Evolutionary conservation across 2,329 filamentous ascomycete genomes (phyloP), one percentile per base, ranked within the genome.

Genomic region (Sordariomycetes sp.): DNA sequence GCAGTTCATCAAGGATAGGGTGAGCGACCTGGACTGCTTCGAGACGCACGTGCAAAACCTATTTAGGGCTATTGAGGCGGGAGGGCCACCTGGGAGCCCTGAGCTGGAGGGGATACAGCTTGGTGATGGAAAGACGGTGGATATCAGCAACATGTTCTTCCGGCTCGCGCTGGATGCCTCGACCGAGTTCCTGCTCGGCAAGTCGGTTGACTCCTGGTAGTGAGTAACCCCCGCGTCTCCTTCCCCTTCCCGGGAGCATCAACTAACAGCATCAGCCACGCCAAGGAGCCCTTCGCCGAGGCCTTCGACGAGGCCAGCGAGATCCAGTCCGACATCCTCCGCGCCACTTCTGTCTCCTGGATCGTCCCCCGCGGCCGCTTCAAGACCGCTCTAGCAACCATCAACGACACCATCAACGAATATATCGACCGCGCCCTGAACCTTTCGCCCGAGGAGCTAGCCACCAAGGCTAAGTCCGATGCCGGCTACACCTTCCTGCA

Each of bases 141-240:
- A 95, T 63, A 81, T 92, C 10, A 79, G 82, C 61, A 82, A 90
- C 60, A 74, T 95, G 57, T 86, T 96, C 71, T 95, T 90, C 74
- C 79, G 88, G n/a, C 86, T 85, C 65, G 91, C 90, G 0, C 77
- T 96, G 32, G 91, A 96, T 69, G 85, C 88, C 8, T 84, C 89
- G 1, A 96, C 90, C 0, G 87, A 95, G 63, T 96, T 96, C 67
- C 73, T 96, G 32, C 54, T 58, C 34, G 57, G 57, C 45, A 39
- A 53, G 13, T 58, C 53, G 1, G 52, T 56, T 25, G 54, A 59
- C 24, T 53, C 57, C 5, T 28, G 60, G 48, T 51, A 22, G 60
- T 61, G 51, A 39, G 59, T 60, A 10, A 10, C 36, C 36, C 36
- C 42, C 15, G 5, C 22, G 15, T 32, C 35, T 51, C 24, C 28